Evolutionary conservation across 495 filamentous ascomycete species (phyloP), one percentile per base, ranked within the genome.

Genomic region (Zalerion maritima): DNA sequence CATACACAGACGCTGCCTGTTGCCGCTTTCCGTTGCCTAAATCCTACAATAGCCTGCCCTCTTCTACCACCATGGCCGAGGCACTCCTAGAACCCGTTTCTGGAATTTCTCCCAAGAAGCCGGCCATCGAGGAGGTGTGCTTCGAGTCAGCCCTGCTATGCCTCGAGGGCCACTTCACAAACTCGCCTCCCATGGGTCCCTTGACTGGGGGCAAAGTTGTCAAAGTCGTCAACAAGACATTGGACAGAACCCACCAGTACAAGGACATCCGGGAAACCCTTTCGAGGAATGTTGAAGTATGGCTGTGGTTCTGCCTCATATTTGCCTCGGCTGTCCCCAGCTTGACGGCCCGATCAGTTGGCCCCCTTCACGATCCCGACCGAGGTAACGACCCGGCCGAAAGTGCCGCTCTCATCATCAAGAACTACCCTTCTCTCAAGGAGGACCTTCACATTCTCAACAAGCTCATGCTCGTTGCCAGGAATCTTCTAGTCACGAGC

Each of bases 401-500:
- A 58, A 67, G 51, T 55, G 75, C 75, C 4, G 67, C 74, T 18
- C 54, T 89, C n/a, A 91, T 93, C 37, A 73, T 78, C 17, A 71
- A 71, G 42, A 81, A 89, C 44, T 78, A 82, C 37, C 62, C 66
- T 12, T 66, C 65, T 5, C 57, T 93, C 27, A 73, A 81, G 42
- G 78, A 81, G 36, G 83, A 92, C 43, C 63, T 94, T 21, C 76
- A 84, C 46, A 67, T 81, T 27, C 54, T 94, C 13, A 86, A 87
- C 55, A 82, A 83, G 54, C 49, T 93, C 10, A 75, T 86, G 47
- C 72, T 79, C 17, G 82, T 93, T 43, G 78, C 78, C 8, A 64
- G 85, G 28, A 94, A 94, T 49, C 63, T 87, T 24, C 64, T 93
- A 2, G 80, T 83, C 4, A 78, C 73, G 3, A 82, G 81, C 11